A percentile compares a stretch with the other conserved stretches of the same genome.
Evolutionary conservation across 306 rosid species (phyloP).

Genomic region (Acacia crassicarpa): DNA sequence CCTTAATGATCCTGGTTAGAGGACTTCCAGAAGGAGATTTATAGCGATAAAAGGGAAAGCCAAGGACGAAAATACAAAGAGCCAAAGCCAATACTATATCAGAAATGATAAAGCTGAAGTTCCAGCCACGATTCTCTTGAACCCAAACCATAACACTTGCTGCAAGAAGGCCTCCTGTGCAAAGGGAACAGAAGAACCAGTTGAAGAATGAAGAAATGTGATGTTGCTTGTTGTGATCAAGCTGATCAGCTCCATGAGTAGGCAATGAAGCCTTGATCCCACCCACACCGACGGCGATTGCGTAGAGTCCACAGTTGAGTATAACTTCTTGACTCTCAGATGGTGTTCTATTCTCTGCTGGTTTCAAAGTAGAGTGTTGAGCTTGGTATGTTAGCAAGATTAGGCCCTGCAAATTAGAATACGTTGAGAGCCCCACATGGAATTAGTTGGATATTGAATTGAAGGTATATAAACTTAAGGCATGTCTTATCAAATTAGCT

Average conservation of each 20-base stretch:
- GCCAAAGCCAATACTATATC: slow-evolving; percentile 19
- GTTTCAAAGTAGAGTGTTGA: not conserved
- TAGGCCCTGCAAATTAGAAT: slow-evolving; percentile 22
- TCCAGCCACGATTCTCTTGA: slow-evolving; percentile 44
- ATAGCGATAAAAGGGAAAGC: slow-evolving; percentile 29
- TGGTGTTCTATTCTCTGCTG: not conserved
- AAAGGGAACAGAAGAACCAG: slow-evolving; percentile 42
- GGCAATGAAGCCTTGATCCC: slow-evolving; percentile 42
- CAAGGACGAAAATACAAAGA: slow-evolving; percentile 27
- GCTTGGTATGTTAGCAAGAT: slow-evolving; percentile 42
- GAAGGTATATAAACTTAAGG: not conserved
- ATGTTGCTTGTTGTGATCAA: slow-evolving; percentile 29
- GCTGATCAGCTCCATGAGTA: slow-evolving; percentile 52
- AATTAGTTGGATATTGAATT: not conserved
- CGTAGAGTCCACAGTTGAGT: slow-evolving; percentile 36
- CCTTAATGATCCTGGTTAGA: slow-evolving; percentile 37
- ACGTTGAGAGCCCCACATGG: not conserved
- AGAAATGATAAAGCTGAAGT: slow-evolving; percentile 28
- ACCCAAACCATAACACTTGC: slow-evolving; percentile 41
- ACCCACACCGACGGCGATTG: slow-evolving; percentile 34
- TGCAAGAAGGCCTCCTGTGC: slow-evolving; percentile 29
- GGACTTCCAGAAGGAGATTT: slow-evolving; percentile 43
- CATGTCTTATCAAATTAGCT: no score
- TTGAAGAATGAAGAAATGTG: slow-evolving; percentile 45
- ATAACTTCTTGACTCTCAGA: slow-evolving; percentile 23